Base-by-base conservation (phyloP, 176 grass and related monocot genomes). In the Sorghum bicolor region DNA sequence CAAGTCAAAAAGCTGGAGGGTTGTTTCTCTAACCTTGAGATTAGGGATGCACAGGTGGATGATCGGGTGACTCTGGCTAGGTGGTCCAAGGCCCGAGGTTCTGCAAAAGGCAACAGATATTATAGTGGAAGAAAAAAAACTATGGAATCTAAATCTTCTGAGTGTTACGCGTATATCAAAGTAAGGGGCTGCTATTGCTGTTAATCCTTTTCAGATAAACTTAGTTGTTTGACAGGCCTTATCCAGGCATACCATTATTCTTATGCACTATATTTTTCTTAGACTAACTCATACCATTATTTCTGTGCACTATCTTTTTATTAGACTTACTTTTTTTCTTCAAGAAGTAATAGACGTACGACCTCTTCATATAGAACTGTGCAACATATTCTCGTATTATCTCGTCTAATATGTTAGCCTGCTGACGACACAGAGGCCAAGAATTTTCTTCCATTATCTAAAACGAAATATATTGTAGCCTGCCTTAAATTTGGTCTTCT, bases 21-120 rank as follows among this genome's bases (percentile, higher is more conserved):
- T 55, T 90, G 79, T 87, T 94, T 94, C 81, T 91, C 81, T 65
- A 89, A 91, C 88, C 78, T 93, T 83, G 84, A 91, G 86, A 84
- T 97, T 61, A 89, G 80, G 48, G 87, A 97, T 85, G 64, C 85
- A 25, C 71, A 87, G 84, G 75, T 82, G 78, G 88, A 84, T 90
- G 86, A 92, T 88, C 84, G 39, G 32, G 86, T 94, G 20, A 89
- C 92, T 84, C 77, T 97, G 26, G 93, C 86, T 25, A 88, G 92
- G 57, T 97, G 88, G 86, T 94, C 92, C 61, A 93, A 91, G 88
- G 92, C 74, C 13, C 65, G 68, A 79, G 65, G 84, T 29, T 89
- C 84, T 64, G 84, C 88, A 58, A 91, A 85, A 80, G 26, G 82
- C 89, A 33, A 82, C 88, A 81, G 84, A 92, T 82, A 94, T 93